Base-by-base conservation (phyloP, 129 eudicot genomes). In the Lactuca sativa region DNA sequence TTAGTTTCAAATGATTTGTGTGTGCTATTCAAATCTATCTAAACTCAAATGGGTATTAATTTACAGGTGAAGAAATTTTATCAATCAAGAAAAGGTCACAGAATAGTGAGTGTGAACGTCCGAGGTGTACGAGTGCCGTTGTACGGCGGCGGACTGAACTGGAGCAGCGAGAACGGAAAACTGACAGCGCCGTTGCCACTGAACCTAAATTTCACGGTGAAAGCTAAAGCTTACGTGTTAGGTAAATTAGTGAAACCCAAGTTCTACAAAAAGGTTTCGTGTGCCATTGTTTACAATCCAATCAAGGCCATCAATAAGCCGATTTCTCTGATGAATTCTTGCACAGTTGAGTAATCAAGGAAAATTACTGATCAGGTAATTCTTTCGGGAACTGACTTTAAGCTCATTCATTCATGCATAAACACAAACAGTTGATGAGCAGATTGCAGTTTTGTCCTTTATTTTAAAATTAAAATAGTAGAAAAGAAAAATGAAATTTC, bases 181-280 rank as follows among this genome's bases (percentile, higher is more conserved):
- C 76, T 84, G 9, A 73, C 72, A 8, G 74, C 82, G 48, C 96
- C 98, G 0, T 88, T 89, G 44, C 84, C 95, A 1, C 18, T 92
- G 16, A 73, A 53, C 65, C 71, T 92, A 64, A 77, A 75, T 48
- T 86, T 89, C 79, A 79, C 72, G 57, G 86, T 92, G 57, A 78
- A 91, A 59, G 92, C 90, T 62, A 77, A 83, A 58, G 96, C 88
- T 2, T 89, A 92, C 53, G 91, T 89, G 38, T 49, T 92, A 70
- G 98, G 98, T 10, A 80, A 76, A 56, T 38, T 88, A 79, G 96
- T 91, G 31, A 91, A 88, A 76, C 88, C 96, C 38, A 91, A 80
- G 81, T 91, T 88, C 68, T 36, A 75, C 71, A 91, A 73, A 66
- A 59, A 69, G 52, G 78, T 91, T 4, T 82, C 84, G 4, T 88